Evolutionary conservation across 2,329 filamentous ascomycete species (phyloP).

Genomic region (Nigrospora sphaerica): DNA sequence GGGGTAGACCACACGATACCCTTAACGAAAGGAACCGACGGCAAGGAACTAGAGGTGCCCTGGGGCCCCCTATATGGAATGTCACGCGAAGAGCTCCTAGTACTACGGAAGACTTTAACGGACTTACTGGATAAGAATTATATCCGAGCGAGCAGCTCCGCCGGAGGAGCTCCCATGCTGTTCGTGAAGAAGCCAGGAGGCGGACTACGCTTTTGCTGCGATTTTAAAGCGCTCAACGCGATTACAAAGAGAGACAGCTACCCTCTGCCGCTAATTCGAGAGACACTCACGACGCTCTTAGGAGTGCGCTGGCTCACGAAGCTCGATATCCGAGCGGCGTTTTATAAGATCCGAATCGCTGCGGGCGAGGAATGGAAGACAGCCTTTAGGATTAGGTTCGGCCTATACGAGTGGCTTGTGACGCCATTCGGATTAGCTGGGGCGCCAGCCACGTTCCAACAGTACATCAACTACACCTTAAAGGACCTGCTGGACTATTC

Average conservation of each 20-base stretch:
- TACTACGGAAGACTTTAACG: not conserved
- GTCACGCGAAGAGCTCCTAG: not conserved
- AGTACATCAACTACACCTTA: too few relatives aligned
- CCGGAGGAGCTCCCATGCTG: constrained; percentile 14
- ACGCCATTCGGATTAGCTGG: constrained; percentile 12
- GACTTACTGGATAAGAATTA: not conserved
- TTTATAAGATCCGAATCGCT: too few relatives aligned
- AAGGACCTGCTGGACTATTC: too few relatives aligned
- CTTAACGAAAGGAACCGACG: too few relatives aligned
- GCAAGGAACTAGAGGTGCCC: too few relatives aligned
- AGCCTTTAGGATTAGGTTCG: constrained; percentile 22
- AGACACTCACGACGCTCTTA: too few relatives aligned
- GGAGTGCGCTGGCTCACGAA: too few relatives aligned
- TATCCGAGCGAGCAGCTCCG: not conserved
- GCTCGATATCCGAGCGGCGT: too few relatives aligned
- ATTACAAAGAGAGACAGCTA: too few relatives aligned
- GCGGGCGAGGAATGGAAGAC: constrained; percentile 19
- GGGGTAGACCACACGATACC: too few relatives aligned
- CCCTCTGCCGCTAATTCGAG: too few relatives aligned
- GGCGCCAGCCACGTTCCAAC: not conserved
- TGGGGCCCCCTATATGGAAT: not conserved
- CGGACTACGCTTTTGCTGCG: constrained; percentile 20
- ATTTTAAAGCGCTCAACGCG: too few relatives aligned
- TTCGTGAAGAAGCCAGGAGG: constrained; percentile 23
- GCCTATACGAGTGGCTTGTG: constrained; percentile 25